Evolutionary conservation across 306 rosid species (phyloP).

Genomic region (Cucurbita ficifolia): DNA sequence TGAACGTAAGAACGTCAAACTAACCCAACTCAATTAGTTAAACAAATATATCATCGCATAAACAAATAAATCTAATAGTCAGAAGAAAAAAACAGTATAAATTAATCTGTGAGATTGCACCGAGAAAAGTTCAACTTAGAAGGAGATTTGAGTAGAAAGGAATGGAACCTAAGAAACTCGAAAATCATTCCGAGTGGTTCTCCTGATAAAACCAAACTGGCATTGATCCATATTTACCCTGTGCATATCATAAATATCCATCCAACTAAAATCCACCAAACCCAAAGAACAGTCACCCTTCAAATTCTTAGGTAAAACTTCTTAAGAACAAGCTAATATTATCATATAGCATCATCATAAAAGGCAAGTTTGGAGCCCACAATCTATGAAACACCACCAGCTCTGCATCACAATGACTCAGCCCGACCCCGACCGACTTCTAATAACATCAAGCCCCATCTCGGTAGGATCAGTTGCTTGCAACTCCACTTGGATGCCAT

Average conservation of each 20-base stretch:
- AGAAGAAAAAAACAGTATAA: too few species aligned
- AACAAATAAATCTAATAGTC: too few species aligned
- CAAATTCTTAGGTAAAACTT: background rate
- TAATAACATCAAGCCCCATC: constrained; percentile 12
- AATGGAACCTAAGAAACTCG: background rate
- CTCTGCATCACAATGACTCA: background rate
- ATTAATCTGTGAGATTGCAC: too few species aligned
- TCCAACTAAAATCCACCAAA: background rate
- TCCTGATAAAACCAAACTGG: background rate
- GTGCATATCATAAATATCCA: background rate
- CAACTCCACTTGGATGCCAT: constrained; percentile 8
- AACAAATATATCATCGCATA: too few species aligned
- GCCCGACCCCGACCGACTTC: background rate
- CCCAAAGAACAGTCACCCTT: background rate
- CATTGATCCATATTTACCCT: background rate
- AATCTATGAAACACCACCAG: constrained; percentile 8
- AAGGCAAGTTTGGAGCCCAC: background rate
- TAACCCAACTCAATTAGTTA: too few species aligned
- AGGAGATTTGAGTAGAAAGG: background rate
- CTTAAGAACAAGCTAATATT: background rate
- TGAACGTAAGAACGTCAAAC: too few species aligned
- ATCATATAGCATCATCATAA: background rate
- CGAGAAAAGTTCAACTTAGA: too few species aligned
- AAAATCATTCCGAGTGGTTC: background rate
- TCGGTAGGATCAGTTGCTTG: constrained; percentile 12